Conservation (phyloP, 768 basidiomycete genomes). For the Coprinellus micaceus region DNA sequence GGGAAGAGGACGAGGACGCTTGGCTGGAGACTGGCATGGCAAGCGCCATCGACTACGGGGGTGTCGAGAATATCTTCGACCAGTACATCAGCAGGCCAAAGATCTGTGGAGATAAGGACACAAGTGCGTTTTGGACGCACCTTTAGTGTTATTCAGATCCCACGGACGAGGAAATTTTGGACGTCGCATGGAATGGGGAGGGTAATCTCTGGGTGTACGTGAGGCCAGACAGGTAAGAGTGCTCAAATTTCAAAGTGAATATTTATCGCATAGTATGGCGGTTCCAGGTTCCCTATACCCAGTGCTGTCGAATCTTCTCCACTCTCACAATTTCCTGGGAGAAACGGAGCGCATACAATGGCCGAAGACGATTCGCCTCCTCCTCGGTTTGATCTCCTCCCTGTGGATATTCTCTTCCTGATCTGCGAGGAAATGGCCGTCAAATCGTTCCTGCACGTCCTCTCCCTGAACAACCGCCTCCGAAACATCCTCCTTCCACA, state of each 20-base stretch:
- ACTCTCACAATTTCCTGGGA: neutral
- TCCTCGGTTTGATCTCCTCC: neutral
- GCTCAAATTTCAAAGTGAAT: too few relatives aligned
- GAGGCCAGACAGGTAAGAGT: neutral
- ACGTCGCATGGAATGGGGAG: slow-evolving; percentile 1
- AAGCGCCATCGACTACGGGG: neutral
- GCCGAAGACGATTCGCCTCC: neutral
- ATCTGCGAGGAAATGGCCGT: neutral
- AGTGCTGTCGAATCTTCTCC: neutral
- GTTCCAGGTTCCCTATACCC: slow-evolving; percentile 1
- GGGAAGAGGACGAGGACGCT: neutral
- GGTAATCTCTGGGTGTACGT: neutral
- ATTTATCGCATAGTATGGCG: too few relatives aligned
- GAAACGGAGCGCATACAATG: too few relatives aligned
- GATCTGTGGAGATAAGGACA: neutral
- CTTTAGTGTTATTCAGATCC: neutral
- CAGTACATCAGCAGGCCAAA: neutral
- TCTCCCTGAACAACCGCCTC: neutral
- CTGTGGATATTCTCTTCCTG: neutral
- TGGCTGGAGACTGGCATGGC: neutral
- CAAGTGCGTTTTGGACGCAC: neutral
- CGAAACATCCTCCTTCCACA: neutral
- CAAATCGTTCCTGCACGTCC: neutral
- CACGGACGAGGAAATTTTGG: neutral
- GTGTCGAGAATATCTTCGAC: neutral